Evolutionary conservation across 129 eudicot genomes (phyloP).

Genomic region (Scalesia atractyloides): DNA sequence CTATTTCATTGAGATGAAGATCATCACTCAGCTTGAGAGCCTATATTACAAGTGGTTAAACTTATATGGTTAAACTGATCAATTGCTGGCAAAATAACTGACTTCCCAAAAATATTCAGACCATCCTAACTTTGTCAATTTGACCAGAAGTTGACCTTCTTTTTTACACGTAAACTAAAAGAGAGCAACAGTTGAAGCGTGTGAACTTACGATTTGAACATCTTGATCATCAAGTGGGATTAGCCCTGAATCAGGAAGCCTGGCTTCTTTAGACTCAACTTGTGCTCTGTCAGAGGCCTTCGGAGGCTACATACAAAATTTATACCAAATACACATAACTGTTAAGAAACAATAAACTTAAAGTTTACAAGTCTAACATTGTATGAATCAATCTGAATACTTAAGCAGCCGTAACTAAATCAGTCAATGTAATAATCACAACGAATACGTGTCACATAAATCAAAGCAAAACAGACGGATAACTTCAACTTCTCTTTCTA

Average conservation of each 20-base stretch:
- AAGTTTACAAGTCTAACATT: not conserved
- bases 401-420: not conserved
- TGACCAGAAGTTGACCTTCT: conserved; percentile 16
- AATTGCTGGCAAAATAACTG: not conserved
- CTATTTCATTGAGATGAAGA: conserved; percentile 96
- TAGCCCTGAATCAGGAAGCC: conserved; percentile 83
- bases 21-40: conserved; percentile 94
- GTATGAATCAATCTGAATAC: conserved; percentile 10
- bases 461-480: not conserved
- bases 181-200: conserved; percentile 14
- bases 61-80: conserved; percentile 11
- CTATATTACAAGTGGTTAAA: conserved; percentile 35
- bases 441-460: not conserved
- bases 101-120: not conserved
- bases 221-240: conserved; percentile 95
- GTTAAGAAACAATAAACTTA: conserved; percentile 1
- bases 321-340: not conserved
- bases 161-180: conserved; percentile 16
- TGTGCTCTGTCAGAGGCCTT: conserved; percentile 86
- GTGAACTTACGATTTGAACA: conserved; percentile 82
- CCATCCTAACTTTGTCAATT: not conserved
- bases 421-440: not conserved
- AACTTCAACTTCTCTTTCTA: no score
- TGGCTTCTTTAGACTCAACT: conserved; percentile 84
- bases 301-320: conserved; percentile 61